These are phyloP conservation scores for Globisporangium barbulae DNA, from an alignment of 352 stramenopile species.

Conservation along the genomic window DNA sequence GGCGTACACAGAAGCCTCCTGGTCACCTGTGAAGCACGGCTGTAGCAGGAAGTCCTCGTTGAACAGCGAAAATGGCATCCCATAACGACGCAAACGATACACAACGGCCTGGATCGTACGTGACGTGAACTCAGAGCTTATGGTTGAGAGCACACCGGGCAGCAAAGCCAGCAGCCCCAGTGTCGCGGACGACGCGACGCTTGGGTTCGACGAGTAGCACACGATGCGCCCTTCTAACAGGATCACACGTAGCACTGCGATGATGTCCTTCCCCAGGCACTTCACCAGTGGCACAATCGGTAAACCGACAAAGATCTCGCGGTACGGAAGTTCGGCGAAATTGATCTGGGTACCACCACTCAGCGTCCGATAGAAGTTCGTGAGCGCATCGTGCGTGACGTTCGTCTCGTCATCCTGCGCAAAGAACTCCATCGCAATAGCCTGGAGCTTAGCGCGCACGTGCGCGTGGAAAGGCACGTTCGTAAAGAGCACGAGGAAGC, in stretches of 20 bases:
- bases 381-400: constrained; percentile 24
- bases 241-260: constrained; percentile 66
- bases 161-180: constrained; percentile 54
- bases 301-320: constrained; percentile 33
- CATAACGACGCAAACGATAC: constrained; percentile 36
- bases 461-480: constrained; percentile 40
- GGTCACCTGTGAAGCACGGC: constrained; percentile 41
- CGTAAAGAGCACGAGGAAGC: constrained; percentile 49
- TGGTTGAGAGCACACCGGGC: constrained; percentile 35
- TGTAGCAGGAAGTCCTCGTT: constrained; percentile 40
- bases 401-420: constrained; percentile 20
- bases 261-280: constrained; percentile 49
- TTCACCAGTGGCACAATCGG: constrained; percentile 47
- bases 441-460: constrained; percentile 35
- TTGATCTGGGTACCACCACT: constrained; percentile 12
- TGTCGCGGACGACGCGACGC: constrained; percentile 45
- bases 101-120: constrained; percentile 39
- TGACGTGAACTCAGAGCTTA: constrained; percentile 29
- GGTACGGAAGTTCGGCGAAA: constrained; percentile 44
- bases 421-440: constrained; percentile 32
- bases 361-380: constrained; percentile 29
- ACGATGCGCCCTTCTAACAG: constrained; percentile 74
- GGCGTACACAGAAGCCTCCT: constrained; percentile 26
- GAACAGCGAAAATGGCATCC: constrained; percentile 42
- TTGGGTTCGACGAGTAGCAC: constrained; percentile 65